Evolutionary conservation across 768 basidiomycete species (phyloP).

Genomic region (Nidularia pulvinata): DNA sequence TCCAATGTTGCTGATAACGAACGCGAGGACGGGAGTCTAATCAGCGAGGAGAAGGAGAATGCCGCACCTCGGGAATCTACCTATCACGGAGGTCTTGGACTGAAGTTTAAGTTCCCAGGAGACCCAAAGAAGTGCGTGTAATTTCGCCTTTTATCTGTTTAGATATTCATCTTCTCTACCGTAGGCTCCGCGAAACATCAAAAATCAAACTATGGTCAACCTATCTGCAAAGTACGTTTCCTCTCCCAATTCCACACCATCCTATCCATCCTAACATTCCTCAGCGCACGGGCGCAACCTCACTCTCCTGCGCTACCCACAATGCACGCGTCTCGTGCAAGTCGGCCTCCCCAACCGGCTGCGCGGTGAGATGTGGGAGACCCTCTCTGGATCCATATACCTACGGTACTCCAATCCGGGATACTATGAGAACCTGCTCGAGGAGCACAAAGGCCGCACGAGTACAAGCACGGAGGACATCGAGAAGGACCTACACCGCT

Average conservation of each 20-base stretch:
- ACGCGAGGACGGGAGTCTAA: constrained; percentile 67
- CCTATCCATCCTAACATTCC: constrained; percentile 6
- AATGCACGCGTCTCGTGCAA: constrained; percentile 96
- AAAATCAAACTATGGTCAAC: constrained; percentile 96
- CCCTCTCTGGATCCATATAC: constrained; percentile 91
- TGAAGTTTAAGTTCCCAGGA: constrained; percentile 89
- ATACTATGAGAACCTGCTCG: constrained; percentile 72
- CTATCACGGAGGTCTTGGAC: constrained; percentile 79
- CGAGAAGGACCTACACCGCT: constrained; percentile 96
- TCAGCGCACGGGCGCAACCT: constrained; percentile 91
- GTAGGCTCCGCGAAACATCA: constrained; percentile 83
- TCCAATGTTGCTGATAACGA: constrained; percentile 63
- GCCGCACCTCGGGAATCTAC: constrained; percentile 42
- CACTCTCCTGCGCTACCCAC: constrained; percentile 94
- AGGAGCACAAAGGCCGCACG: constrained; percentile 75
- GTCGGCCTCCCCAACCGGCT: constrained; percentile 95
- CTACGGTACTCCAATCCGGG: constrained; percentile 89
- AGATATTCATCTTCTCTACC: background rate
- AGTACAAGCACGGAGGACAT: constrained; percentile 97
- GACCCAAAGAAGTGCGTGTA: constrained; percentile 83
- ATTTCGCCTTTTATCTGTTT: background rate
- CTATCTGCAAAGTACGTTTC: constrained; percentile 71
- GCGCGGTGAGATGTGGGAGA: constrained; percentile 98
- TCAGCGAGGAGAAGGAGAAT: constrained; percentile 51
- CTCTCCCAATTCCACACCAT: constrained; percentile 1